A percentile compares a stretch with the other conserved stretches of the same genome.
Conservation (phyloP, 768 basidiomycete genomes). For the Chiua virens region DNA sequence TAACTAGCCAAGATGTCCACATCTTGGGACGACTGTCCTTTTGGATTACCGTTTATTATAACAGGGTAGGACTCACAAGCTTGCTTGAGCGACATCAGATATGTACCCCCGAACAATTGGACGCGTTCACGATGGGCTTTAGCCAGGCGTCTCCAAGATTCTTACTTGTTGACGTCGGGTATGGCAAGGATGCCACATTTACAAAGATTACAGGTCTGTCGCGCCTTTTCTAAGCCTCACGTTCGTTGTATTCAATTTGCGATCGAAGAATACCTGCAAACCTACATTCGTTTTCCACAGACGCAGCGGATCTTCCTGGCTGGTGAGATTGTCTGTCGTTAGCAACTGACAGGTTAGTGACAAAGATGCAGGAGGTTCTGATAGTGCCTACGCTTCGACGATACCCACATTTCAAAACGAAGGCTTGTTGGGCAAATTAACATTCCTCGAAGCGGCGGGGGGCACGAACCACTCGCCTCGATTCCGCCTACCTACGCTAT, state of each 20-base stretch:
- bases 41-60: slow-evolving; percentile 74
- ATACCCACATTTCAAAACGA: slow-evolving; percentile 59
- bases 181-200: slow-evolving; percentile 58
- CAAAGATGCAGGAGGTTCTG: slow-evolving; percentile 49
- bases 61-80: slow-evolving; percentile 55
- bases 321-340: slow-evolving; percentile 39
- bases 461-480: slow-evolving; percentile 45
- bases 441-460: slow-evolving; percentile 53
- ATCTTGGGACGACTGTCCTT: slow-evolving; percentile 67
- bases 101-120: slow-evolving; percentile 65
- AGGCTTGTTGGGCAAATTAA: slow-evolving; percentile 64
- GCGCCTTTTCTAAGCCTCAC: neutral
- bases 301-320: slow-evolving; percentile 73
- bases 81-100: slow-evolving; percentile 50
- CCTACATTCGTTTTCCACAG: slow-evolving; percentile 70
- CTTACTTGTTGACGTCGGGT: slow-evolving; percentile 66
- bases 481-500: slow-evolving; percentile 52
- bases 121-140: slow-evolving; percentile 71
- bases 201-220: slow-evolving; percentile 67
- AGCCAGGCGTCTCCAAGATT: slow-evolving; percentile 75
- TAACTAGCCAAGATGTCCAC: slow-evolving; percentile 60
- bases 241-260: neutral
- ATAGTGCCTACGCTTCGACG: slow-evolving; percentile 54
- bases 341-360: slow-evolving; percentile 1
- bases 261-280: slow-evolving; percentile 63